Evolutionary conservation across 1,284 basidiomycete species (phyloP).

Genomic region (Ceratobasidium sp.): DNA sequence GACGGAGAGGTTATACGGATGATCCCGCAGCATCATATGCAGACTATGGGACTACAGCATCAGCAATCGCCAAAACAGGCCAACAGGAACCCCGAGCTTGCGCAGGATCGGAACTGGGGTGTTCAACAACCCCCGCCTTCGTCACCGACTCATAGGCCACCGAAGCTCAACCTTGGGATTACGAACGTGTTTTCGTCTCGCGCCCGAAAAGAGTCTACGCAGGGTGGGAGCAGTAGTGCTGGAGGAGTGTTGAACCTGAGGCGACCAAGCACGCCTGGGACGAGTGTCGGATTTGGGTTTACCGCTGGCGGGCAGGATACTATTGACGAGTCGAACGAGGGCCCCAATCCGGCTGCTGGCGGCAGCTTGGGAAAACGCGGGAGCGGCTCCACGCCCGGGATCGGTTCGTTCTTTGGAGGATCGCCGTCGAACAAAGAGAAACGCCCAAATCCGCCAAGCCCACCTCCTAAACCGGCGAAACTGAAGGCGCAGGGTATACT

Average conservation of each 20-base stretch:
- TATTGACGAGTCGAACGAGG: neutral
- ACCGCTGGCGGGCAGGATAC: neutral
- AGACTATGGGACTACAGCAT: constrained; percentile 17
- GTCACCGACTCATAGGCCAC: constrained; percentile 19
- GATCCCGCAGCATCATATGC: constrained; percentile 43
- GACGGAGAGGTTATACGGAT: neutral
- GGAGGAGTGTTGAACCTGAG: neutral
- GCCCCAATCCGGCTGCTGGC: neutral
- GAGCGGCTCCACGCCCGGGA: constrained; percentile 7
- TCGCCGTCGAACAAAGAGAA: constrained; percentile 6
- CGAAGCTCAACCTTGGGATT: constrained; percentile 8
- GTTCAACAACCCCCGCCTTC: constrained; percentile 14
- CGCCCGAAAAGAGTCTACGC: constrained; percentile 18
- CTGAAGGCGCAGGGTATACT: constrained; percentile 17
- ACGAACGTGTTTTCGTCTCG: constrained; percentile 13
- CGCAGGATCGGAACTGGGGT: constrained; percentile 15
- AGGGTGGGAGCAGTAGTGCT: neutral
- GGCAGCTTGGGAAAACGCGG: constrained; percentile 20
- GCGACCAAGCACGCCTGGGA: constrained; percentile 28
- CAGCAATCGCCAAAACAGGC: neutral
- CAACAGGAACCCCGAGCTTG: constrained; percentile 8
- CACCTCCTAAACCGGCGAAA: constrained; percentile 29
- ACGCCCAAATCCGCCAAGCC: constrained; percentile 10
- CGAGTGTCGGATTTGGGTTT: neutral
- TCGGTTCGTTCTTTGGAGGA: constrained; percentile 1